phyloP scores from a whole-genome alignment of 768 basidiomycete genomes.

The Mycena polygramma region DNA sequence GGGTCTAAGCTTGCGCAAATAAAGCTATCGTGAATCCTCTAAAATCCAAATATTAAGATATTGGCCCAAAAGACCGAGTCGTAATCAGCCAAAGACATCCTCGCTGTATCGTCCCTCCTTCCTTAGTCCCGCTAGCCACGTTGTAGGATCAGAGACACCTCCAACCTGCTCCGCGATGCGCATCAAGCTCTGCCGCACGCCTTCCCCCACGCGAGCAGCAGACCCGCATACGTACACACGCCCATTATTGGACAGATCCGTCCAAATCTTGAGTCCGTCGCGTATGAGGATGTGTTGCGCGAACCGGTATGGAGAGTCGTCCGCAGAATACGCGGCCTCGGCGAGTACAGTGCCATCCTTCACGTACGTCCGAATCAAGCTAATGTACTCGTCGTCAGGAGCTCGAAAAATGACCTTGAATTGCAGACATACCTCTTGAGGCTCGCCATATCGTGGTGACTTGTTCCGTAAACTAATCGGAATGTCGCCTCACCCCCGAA shows the following conservation, averaged over 20 bases:
- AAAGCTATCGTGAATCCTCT: too few relatives aligned
- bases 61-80: too few relatives aligned
- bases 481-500: constrained; percentile 23
- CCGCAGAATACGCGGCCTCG: constrained; percentile 31
- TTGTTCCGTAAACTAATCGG: constrained; percentile 31
- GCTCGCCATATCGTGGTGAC: constrained; percentile 31
- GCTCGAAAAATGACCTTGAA: background rate
- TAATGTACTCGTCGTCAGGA: background rate
- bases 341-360: constrained; percentile 25
- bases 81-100: constrained; percentile 30
- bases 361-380: constrained; percentile 17
- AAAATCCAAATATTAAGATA: too few relatives aligned
- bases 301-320: constrained; percentile 23
- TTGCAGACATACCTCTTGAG: constrained; percentile 10
- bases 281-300: constrained; percentile 32
- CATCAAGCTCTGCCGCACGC: constrained; percentile 23
- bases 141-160: constrained; percentile 9
- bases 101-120: constrained; percentile 33
- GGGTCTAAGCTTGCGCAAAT: too few relatives aligned
- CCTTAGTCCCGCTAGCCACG: constrained; percentile 24
- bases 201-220: constrained; percentile 3
- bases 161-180: constrained; percentile 27
- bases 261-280: constrained; percentile 30
- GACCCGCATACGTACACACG: constrained; percentile 29
- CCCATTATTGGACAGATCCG: constrained; percentile 26